Base-by-base conservation (phyloP, 805 yeast genomes). In the Cyberlindnera sargentensis region DNA sequence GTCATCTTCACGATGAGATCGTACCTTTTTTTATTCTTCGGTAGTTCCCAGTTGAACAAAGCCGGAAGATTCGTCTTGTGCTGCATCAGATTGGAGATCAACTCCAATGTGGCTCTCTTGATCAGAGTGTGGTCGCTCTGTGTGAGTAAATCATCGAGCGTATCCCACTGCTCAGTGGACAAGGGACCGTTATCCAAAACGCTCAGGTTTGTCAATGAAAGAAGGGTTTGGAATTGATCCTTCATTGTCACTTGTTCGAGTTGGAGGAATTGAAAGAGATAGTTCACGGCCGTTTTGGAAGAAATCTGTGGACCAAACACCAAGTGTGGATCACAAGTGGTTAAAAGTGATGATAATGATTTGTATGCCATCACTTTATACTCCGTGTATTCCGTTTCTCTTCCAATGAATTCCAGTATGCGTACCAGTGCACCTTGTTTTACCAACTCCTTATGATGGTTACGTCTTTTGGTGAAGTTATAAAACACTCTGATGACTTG, bases 181-280 rank as follows among this genome's bases (percentile, higher is more conserved):
- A 62, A 33, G 60, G 65, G 61, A 4, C 68, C 65, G 8, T 66
- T 66, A 36, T 65, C 66, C 2, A 69, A 46, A 0, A 86, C 70
- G 0, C 87, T 75, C 6, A 58, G 39, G 33, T 84, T 85, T 1
- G 91, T 84, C 28, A 84, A 66, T 0, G 90, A 86, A 24, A 81
- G 56, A 34, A 85, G 62, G 0, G 80, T 65, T 52, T 80, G 83
- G 50, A 72, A 74, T 23, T 72, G 68, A 45, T 67, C 71, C 33
- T 51, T 68, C 3, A 40, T 26, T 2, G 60, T 46, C 5, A 56
- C 34, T 6, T 55, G 56, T 8, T 56, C 60, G 6, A 47, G 37
- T 3, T 60, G 55, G 10, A 67, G 42, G 29, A 72, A 54, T 40
- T 74, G 76, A 29, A 74, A 66, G 36, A 78, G 37, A 33, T 47